A percentile compares a stretch with the other conserved stretches of the same genome.
Conservation (phyloP, 1,139 yeast genomes). For the Sugiyamaella japonica region DNA sequence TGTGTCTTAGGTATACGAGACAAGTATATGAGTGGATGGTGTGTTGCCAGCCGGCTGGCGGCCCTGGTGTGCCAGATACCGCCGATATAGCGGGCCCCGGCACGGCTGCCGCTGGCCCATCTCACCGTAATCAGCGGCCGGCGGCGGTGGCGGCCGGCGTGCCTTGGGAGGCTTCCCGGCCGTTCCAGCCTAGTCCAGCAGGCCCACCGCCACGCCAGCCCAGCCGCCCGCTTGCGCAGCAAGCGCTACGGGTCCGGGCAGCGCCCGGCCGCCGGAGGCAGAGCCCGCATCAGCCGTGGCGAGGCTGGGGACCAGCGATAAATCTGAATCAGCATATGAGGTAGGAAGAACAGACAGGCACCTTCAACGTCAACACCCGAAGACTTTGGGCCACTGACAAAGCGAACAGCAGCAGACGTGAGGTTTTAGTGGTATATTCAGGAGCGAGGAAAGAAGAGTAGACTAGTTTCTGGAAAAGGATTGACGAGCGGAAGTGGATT, state of each 20-base stretch:
- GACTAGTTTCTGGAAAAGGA: neutral
- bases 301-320: neutral
- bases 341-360: neutral
- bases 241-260: neutral
- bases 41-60: too few species aligned
- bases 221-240: neutral
- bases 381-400: neutral
- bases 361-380: neutral
- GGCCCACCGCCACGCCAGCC: neutral
- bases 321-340: constrained; percentile 4
- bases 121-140: too few species aligned
- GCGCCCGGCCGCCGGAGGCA: neutral
- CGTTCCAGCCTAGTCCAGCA: too few species aligned
- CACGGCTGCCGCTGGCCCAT: too few species aligned
- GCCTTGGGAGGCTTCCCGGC: too few species aligned
- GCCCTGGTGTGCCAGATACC: too few species aligned
- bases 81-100: too few species aligned
- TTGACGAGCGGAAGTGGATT: too few species aligned
- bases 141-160: too few species aligned
- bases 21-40: too few species aligned
- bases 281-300: neutral
- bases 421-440: neutral
- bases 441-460: neutral
- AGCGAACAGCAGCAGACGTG: neutral
- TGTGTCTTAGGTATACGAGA: too few species aligned